Evolutionary conservation across 2,329 filamentous ascomycete species (phyloP).

Genomic region (Chlorencoelia australis): DNA sequence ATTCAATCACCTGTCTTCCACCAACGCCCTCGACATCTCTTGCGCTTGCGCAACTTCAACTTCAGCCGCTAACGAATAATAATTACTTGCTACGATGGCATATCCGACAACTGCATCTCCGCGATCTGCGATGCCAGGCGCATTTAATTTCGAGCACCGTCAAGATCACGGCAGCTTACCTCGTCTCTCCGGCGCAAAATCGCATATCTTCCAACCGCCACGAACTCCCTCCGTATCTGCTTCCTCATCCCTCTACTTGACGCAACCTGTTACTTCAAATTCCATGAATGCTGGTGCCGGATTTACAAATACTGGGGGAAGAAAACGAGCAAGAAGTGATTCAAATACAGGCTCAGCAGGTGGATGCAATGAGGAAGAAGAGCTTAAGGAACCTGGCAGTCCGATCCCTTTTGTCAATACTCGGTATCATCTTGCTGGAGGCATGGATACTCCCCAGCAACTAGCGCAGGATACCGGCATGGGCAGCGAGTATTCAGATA

Average conservation of each 20-base stretch:
- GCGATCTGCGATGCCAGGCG: constrained; percentile 16
- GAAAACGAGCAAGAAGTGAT: constrained; percentile 14
- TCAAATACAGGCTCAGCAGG: constrained; percentile 6
- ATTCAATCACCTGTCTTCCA: too few species aligned
- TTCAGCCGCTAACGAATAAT: too few species aligned
- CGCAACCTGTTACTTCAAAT: too few species aligned
- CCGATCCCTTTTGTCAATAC: constrained; percentile 40
- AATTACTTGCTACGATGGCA: too few species aligned
- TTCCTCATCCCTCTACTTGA: constrained; percentile 24
- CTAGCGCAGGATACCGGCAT: constrained; percentile 19
- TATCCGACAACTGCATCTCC: too few species aligned
- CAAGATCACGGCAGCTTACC: constrained; percentile 12
- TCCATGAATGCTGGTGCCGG: too few species aligned
- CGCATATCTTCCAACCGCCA: constrained; percentile 34
- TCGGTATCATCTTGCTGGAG: constrained; percentile 38
- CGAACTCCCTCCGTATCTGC: constrained; percentile 30
- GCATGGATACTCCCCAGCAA: constrained; percentile 35
- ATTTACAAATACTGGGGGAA: too few species aligned
- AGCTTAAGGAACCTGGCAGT: constrained; percentile 13
- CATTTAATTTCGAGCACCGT: constrained; percentile 15
- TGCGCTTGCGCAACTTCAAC: too few species aligned
- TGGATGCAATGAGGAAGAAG: constrained; percentile 9
- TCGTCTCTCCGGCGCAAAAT: constrained; percentile 25
- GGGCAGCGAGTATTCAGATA: constrained; percentile 28
- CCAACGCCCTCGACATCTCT: too few species aligned